A percentile compares a stretch with the other conserved stretches of the same genome.
Conservation (phyloP, 2,329 filamentous ascomycete species). For the Trichoderma breve region DNA sequence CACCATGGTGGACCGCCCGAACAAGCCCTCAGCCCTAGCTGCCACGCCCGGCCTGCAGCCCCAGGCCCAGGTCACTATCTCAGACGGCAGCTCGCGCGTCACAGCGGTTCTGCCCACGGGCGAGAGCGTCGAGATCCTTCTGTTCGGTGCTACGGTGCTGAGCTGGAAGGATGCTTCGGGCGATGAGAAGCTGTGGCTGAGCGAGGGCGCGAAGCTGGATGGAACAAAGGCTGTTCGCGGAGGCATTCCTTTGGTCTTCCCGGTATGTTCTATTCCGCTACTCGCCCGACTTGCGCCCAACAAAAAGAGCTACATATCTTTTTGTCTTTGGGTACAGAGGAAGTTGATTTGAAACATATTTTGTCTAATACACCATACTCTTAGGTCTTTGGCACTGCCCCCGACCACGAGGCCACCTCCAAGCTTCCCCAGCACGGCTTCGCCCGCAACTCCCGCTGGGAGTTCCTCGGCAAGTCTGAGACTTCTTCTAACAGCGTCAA, state of each 20-base stretch:
- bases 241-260: slow-evolving; percentile 89
- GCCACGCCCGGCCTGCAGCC: slow-evolving; percentile 72
- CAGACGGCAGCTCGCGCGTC: slow-evolving; percentile 68
- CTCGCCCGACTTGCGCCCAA: background rate
- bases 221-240: slow-evolving; percentile 87
- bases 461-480: slow-evolving; percentile 83
- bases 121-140: slow-evolving; percentile 79
- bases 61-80: slow-evolving; percentile 71
- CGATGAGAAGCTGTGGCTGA: slow-evolving; percentile 82
- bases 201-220: slow-evolving; percentile 75
- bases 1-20: slow-evolving; percentile 75
- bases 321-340: background rate
- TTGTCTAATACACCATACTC: background rate
- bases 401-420: slow-evolving; percentile 72
- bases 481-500: slow-evolving; percentile 67
- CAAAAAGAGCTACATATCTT: background rate
- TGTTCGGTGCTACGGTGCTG: slow-evolving; percentile 89
- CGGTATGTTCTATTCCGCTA: slow-evolving; percentile 56
- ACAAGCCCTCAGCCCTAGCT: slow-evolving; percentile 76
- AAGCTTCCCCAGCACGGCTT: slow-evolving; percentile 91
- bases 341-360: background rate
- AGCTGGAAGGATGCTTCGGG: slow-evolving; percentile 86
- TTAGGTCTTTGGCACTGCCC: slow-evolving; percentile 81
- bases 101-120: slow-evolving; percentile 80
- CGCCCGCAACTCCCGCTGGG: slow-evolving; percentile 85